phyloP scores from a whole-genome alignment of 1,139 yeast species.

The Geotrichum candidum region DNA sequence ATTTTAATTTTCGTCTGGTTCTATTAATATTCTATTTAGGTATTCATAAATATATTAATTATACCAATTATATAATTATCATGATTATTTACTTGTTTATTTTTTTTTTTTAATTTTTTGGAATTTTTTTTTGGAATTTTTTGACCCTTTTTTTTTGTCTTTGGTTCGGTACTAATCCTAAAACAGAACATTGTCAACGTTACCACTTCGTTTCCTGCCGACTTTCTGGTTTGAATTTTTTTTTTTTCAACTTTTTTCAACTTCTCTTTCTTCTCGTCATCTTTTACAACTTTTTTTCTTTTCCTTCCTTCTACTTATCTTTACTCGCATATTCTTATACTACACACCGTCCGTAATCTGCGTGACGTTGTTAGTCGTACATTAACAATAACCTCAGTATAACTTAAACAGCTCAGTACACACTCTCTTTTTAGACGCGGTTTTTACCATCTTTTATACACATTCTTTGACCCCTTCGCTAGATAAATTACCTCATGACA shows the following conservation, averaged over 20 bases:
- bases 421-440: background rate
- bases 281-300: background rate
- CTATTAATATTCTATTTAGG: too few species aligned
- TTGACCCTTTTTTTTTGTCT: background rate
- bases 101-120: background rate
- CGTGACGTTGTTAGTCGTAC: too few species aligned
- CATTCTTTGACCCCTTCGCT: background rate
- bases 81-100: background rate
- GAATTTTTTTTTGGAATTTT: background rate
- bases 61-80: background rate
- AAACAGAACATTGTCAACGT: background rate
- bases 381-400: background rate
- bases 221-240: background rate
- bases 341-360: background rate
- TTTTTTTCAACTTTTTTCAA: background rate
- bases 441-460: background rate
- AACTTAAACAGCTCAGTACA: background rate
- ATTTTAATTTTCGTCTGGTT: too few species aligned
- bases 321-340: background rate
- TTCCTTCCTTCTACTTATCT: background rate
- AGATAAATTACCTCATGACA: background rate
- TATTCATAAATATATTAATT: background rate
- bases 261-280: background rate
- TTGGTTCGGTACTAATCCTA: background rate
- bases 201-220: background rate